A percentile compares a stretch with the other conserved stretches of the same genome.
Conservation (phyloP, 257 asterid genomes). For the Anisodus tanguticus region DNA sequence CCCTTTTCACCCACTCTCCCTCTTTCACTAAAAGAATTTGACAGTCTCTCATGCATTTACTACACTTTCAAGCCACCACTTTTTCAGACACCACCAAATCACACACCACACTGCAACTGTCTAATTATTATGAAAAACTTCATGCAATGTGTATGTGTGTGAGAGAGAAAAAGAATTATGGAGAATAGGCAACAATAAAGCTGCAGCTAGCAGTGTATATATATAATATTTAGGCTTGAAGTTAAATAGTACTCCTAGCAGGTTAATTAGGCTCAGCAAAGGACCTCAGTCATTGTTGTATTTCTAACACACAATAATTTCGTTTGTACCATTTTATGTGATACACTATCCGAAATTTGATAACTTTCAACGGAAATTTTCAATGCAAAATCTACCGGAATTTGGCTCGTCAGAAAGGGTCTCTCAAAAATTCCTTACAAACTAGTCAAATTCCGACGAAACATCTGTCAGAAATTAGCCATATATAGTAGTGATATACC, state of each 20-base stretch:
- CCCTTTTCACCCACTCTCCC: slow-evolving; percentile 24
- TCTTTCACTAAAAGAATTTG: slow-evolving; percentile 28
- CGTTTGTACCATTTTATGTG: background rate
- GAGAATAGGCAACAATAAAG: background rate
- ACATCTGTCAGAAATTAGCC: too few species aligned
- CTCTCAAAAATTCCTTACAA: background rate
- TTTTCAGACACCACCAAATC: slow-evolving; percentile 37
- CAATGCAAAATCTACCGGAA: background rate
- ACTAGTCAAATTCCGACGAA: background rate
- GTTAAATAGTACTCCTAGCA: background rate
- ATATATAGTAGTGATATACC: background rate
- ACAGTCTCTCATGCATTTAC: slow-evolving; percentile 39
- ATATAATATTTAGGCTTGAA: slow-evolving; percentile 8
- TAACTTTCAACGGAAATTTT: background rate
- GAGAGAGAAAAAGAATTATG: slow-evolving; percentile 13
- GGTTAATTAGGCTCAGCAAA: background rate
- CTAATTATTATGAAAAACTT: slow-evolving; percentile 38
- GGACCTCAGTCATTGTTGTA: background rate
- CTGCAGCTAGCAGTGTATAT: background rate
- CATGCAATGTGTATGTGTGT: slow-evolving; percentile 32
- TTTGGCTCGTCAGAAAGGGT: background rate
- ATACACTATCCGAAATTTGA: background rate
- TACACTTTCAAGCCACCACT: slow-evolving; percentile 50
- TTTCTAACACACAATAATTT: background rate
- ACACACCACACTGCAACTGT: slow-evolving; percentile 33